Base-by-base conservation (phyloP, 2,329 filamentous ascomycete species). In the Hypoxylon sp. region DNA sequence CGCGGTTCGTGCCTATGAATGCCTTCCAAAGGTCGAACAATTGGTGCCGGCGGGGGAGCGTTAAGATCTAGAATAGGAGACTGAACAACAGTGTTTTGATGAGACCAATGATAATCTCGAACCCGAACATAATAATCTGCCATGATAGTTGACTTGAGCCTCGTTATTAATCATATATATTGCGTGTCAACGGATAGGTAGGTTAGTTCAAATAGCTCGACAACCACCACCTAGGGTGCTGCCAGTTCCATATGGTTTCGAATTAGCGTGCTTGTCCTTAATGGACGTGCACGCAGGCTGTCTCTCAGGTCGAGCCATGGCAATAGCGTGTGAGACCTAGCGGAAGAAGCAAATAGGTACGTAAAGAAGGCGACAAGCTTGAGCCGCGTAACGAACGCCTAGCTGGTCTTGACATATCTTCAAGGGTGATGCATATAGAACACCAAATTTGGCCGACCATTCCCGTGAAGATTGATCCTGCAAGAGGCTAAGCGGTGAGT, bases 91-190 rank as follows among this genome's bases (percentile, higher is more conserved):
- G 60, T 63, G 5, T 70, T 68, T 21, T 69, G 65, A 49, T 69
- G 56, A 3, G 63, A 63, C 67, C 71, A 72, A 38, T 67, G 71
- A 49, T 74, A 76, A 13, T 75, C 55, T 25, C 73, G 69, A 11
- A 76, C 76, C 6, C 25, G 23, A n/a, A 75, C 50, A 25, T 70
- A 60, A 57, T 71, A 73, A 17, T 59, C 30, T 14, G 59, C 60
- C 60, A 68, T 73, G 23, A 32, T 36, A 41, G 32, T 48, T 49
- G 43, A 10, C 50, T 23, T 43, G 51, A 23, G 57, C 25, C n/a
- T 41, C 19, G 38, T 21, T 60, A 10, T 38, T 32, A 46, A 49
- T 32, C 28, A 61, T 41, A 51, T 46, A 41, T 34, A 45, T 52
- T 32, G 17, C n/a, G 32, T 58, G 48, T 50, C 9, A 62, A 46